Percentiles rank a stretch among this genome's conserved stretches.
These are phyloP conservation scores for Beauveria scarabaeidicola DNA, from an alignment of 2,329 filamentous ascomycete species.

Conservation along the genomic window DNA sequence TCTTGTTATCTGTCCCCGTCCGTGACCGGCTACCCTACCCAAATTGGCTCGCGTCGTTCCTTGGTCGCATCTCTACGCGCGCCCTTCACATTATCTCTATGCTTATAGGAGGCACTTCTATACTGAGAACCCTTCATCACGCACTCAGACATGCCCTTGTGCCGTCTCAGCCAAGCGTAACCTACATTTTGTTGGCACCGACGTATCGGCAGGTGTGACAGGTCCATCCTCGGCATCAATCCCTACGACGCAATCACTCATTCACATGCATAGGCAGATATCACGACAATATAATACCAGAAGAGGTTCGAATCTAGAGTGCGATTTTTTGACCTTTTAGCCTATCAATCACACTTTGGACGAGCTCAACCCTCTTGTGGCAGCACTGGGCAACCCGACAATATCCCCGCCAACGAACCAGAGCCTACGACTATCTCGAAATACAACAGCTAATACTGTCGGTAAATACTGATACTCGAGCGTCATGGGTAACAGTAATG, in stretches of 20 bases:
- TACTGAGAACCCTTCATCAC: neutral
- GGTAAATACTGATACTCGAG: neutral
- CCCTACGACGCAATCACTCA: neutral
- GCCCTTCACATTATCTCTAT: neutral
- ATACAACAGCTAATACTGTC: neutral
- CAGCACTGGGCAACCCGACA: neutral
- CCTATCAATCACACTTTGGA: neutral
- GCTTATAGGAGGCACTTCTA: neutral
- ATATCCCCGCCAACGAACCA: neutral
- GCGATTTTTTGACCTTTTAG: neutral
- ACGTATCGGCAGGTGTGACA: neutral
- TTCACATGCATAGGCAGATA: neutral
- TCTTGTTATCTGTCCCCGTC: neutral
- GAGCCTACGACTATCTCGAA: neutral
- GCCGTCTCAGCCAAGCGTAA: neutral
- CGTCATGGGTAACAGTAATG: conserved; percentile 31
- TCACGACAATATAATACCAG: no score
- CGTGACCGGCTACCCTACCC: neutral
- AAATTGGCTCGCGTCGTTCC: neutral
- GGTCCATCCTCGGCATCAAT: neutral
- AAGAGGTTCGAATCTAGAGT: no score
- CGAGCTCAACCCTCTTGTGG: neutral
- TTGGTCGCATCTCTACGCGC: neutral
- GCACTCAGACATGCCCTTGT: neutral
- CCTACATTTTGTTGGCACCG: neutral